Evolutionary conservation across 2,329 filamentous ascomycete genomes (phyloP).

Genomic region (Xylaria sp.): DNA sequence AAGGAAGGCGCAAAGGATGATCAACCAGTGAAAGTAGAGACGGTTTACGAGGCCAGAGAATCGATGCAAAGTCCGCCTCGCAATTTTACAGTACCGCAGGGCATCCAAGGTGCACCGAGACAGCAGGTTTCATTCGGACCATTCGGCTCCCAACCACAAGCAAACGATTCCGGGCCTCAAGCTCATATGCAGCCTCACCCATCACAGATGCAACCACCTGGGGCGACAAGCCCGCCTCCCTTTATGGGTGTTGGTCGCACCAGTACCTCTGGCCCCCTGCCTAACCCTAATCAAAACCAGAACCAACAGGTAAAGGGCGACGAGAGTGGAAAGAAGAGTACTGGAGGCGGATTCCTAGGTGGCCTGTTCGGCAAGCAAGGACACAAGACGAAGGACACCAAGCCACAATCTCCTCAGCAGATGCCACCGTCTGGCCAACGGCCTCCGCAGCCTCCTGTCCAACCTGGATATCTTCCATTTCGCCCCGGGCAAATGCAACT

Average conservation of each 20-base stretch:
- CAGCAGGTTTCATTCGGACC: constrained; percentile 24
- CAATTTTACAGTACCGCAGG: constrained; percentile 23
- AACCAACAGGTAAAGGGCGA: constrained; percentile 41
- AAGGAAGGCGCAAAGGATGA: constrained; percentile 48
- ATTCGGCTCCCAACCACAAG: constrained; percentile 22
- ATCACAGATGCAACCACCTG: constrained; percentile 26
- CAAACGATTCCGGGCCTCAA: neutral
- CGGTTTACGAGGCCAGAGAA: constrained; percentile 33
- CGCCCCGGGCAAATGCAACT: constrained; percentile 44
- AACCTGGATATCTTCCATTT: constrained; percentile 39
- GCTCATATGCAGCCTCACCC: constrained; percentile 17
- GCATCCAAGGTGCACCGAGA: constrained; percentile 27
- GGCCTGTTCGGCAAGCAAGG: constrained; percentile 47
- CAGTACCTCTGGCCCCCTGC: constrained; percentile 35
- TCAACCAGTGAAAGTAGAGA: constrained; percentile 40
- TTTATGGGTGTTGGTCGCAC: constrained; percentile 34
- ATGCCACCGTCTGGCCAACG: constrained; percentile 35
- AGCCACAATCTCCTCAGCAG: constrained; percentile 40
- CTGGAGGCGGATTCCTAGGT: constrained; percentile 44
- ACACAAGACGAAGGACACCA: constrained; percentile 45
- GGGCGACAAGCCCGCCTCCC: constrained; percentile 20
- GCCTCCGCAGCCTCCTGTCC: constrained; percentile 40
- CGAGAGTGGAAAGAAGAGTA: constrained; percentile 44
- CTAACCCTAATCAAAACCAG: constrained; percentile 36
- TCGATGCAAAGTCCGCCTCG: constrained; percentile 42